Base-by-base conservation (phyloP, 2,329 filamentous ascomycete genomes). In the Cladosporium halotolerans region DNA sequence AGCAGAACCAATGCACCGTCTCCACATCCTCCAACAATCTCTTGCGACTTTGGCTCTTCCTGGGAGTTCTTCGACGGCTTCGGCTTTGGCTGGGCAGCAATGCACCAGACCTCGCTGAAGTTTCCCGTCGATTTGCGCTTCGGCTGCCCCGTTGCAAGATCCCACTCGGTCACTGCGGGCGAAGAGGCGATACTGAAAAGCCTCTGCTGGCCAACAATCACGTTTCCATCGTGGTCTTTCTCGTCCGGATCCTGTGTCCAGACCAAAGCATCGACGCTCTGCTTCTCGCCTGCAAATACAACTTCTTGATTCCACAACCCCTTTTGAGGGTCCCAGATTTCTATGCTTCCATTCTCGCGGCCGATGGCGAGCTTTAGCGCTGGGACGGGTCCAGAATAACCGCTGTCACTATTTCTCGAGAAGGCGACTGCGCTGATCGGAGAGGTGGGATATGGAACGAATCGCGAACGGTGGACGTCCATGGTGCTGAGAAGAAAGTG, bases 131-230 rank as follows among this genome's bases (percentile, higher is more conserved):
- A 89, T 70, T 95, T 87, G 55, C 86, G 82, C 72, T 86, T 81
- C 9, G 90, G 88, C 53, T 82, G 78, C 11, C 88, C 89, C 58
- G 84, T 86, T 60, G 83, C 82, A 19, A 99, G 76, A 73, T 97
- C 87, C 93, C 93, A 99, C 71, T 99, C 93, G 0, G 91, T 96
- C 44, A 99, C 84, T 19, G 86, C 87, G 49, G 87, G 89, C 16
- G 91, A 95, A 68, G 93, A 95, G 54, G 92, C 92, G 66, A 96
- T 95, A 71, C 92, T 97, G 75, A 99, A 99, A 40, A 99, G 81
- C 55, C 93, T 83, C 64, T 93, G 79, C 62, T 80, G 86, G 51
- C 91, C 92, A 23, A 84, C 72, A 14, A 84, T 70, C 57, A 78
- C 75, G 57, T 79, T 80, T 23, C 82, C 84, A 57, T 83, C 77